phyloP scores from a whole-genome alignment of 2,329 filamentous ascomycete genomes.

The Macrophomina pseudophaseolina region DNA sequence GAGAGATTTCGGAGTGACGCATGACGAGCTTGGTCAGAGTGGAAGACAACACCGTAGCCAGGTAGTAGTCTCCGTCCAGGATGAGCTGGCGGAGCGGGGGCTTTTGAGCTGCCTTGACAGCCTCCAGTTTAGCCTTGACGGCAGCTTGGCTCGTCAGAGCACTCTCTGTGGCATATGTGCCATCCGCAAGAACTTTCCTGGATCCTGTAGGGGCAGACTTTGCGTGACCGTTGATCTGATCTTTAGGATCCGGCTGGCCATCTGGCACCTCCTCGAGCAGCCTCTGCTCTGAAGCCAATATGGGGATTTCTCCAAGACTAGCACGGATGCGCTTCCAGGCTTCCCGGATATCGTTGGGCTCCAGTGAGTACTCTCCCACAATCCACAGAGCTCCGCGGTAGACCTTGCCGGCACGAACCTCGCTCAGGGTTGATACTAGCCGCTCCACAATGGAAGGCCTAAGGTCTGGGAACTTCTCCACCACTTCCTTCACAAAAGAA shows the following conservation, averaged over 20 bases:
- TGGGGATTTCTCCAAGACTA: constrained; percentile 95
- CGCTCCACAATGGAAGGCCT: constrained; percentile 85
- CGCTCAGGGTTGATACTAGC: constrained; percentile 85
- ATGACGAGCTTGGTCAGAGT: constrained; percentile 97
- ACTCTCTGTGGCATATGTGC: constrained; percentile 96
- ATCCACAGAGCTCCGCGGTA: constrained; percentile 98
- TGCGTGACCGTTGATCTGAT: constrained; percentile 79
- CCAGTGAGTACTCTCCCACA: constrained; percentile 93
- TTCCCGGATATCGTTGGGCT: constrained; percentile 91
- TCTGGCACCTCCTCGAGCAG: constrained; percentile 83
- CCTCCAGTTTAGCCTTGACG: constrained; percentile 87
- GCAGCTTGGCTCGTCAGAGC: constrained; percentile 92
- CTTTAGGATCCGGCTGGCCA: constrained; percentile 64
- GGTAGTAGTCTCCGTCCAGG: constrained; percentile 95
- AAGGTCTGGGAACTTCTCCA: constrained; percentile 94
- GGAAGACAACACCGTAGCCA: constrained; percentile 92
- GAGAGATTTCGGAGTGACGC: constrained; percentile 92
- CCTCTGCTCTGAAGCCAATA: constrained; percentile 91
- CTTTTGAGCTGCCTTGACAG: constrained; percentile 96
- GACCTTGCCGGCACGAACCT: constrained; percentile 95
- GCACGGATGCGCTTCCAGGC: constrained; percentile 96
- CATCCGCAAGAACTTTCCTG: constrained; percentile 90
- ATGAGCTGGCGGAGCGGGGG: constrained; percentile 93
- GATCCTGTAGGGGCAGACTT: constrained; percentile 82
- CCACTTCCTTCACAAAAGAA: constrained; percentile 97